Evolutionary conservation across 495 filamentous ascomycete genomes (phyloP), one percentile per base, ranked within the genome.

Genomic region (Trichocladium antarcticum): DNA sequence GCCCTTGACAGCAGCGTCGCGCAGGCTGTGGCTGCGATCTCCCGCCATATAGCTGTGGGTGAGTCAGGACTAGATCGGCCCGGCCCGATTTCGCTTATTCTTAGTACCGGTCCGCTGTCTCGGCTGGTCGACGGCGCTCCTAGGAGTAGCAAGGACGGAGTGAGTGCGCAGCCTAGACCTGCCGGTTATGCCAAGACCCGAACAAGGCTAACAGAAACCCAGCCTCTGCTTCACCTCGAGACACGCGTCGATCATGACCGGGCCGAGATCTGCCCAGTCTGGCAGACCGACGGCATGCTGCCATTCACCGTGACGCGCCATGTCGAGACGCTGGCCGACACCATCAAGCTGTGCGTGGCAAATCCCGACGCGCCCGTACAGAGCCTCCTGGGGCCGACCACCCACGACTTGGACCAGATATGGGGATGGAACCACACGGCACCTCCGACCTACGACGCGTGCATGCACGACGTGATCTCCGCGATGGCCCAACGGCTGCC

Each of bases 401-500:
- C 15, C 10, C 29, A 50, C 8, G 55, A 57, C 7, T 43, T 69
- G 22, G 56, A 65, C 35, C 53, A 55, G 7, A 59, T 69, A 46
- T 69, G 66, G 66, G 38, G 31, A 24, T 69, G 66, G 66, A 69
- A 68, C 34, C 45, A 57, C 20, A 48, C 47, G 11, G 34, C 64
- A 2, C 61, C 63, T 11, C 55, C 56, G 8, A 66, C 55, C 6
- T 51, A 61, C 40, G 55, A 61, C 32, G 38, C 22, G 5, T 67
- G 63, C 29, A 68, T 69, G 57, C 66, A 69, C 41, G 62, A 66
- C n/a, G 22, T 68, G 39, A 57, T 69, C 11, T 57, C 61, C 11
- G 56, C 71, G 28, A 65, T 67, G 32, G 60, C 63, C 3, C 67
- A 76, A 2, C 57, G 75, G 7, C 68, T 74, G 5, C 51, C 51